Evolutionary conservation across 352 stramenopile genomes (phyloP), one percentile per base, ranked within the genome.

Genomic region (Globisporangium paddicum): DNA sequence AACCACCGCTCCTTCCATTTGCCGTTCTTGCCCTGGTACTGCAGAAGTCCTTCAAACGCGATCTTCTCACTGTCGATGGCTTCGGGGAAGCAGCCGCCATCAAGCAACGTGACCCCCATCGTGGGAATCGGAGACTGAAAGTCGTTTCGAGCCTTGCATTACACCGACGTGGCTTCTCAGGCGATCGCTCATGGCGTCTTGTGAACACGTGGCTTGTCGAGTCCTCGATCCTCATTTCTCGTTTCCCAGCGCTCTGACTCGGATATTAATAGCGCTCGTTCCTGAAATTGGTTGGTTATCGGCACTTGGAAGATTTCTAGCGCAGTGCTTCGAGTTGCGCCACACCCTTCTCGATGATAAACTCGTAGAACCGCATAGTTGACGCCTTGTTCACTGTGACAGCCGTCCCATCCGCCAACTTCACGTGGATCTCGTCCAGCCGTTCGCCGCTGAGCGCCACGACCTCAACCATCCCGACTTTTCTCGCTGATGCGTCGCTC

Each of bases 1-100:
- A 90, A 92, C 77, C 79, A 90, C 5, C 79, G 75, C 55, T 87
- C 77, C 56, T 90, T 90, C 74, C 75, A 84, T 18, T 58, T 48
- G 19, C 62, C 69, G 28, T 59, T 41, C 57, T 77, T 84, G 57
- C 72, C 64, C 45, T 76, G 55, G 41, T 90, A 90, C 58, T 72
- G 56, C 19, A 90, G 54, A 5, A 75, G 53, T 21, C 80, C 80
- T 72, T 88, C 69, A 23, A 77, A 60, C 2, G 62, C 70, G 19
- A 82, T 53, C 28, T 47, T 48, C 8, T 64, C 49, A 25, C 23
- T 54, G 26, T 59, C 45, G 13, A 56, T 49, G 41, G 14, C 35
- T 32, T 46, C 37, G 13, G 37, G 26, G 42, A 74, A 77, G 55
- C 71, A 77, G 38, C 68, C 58, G 16, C 47, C 14, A 6, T 58